Base-by-base conservation (phyloP, 2,329 filamentous ascomycete species). In the Helotiales sp. region DNA sequence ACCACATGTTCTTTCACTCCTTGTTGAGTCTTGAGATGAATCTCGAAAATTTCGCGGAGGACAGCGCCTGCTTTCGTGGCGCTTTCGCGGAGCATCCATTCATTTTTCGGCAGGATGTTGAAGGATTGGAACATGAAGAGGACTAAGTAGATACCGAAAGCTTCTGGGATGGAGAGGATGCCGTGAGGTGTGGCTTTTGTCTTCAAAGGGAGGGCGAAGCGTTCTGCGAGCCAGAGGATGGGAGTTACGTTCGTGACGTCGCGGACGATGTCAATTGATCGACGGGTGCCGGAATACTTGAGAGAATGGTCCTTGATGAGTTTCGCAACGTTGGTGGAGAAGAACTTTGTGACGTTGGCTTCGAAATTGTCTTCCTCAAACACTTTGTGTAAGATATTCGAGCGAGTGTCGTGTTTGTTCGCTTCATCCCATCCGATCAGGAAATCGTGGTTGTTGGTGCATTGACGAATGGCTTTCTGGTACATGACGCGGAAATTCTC, bases 191-290 rank as follows among this genome's bases (percentile, higher is more conserved):
- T 81, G 10, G 83, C 76, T 2, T 72, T 70, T 0, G 83, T 86
- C 75, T 90, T 89, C 36, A 91, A 75, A 0, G 88, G 87, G 25
- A 68, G 63, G n/a, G 63, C 65, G 29, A 81, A 80, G 19, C 77
- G 74, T 25, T 80, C 74, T 0, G 79, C 77, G 12, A 81, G 71
- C 77, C 77, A 82, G 34, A 77, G 68, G 50, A 81, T 78, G 5
- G 87, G 86, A 0, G 79, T 81, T 25, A 89, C 73, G 67, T 91
- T 91, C 25, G 83, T 86, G 19, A 68, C 66, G 53, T 67, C 66
- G 12, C 66, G 58, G 1, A 91, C 81, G 55, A 81, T 77, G 54
- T 81, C 77, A 63, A 81, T 78, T 1, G 77, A 76, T 33, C 75
- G 74, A 42, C 74, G 71, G 22, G 44, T 63, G 22, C 71, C 70